phyloP scores from a whole-genome alignment of 2,329 filamentous ascomycete species.

The Colletotrichum sp. region DNA sequence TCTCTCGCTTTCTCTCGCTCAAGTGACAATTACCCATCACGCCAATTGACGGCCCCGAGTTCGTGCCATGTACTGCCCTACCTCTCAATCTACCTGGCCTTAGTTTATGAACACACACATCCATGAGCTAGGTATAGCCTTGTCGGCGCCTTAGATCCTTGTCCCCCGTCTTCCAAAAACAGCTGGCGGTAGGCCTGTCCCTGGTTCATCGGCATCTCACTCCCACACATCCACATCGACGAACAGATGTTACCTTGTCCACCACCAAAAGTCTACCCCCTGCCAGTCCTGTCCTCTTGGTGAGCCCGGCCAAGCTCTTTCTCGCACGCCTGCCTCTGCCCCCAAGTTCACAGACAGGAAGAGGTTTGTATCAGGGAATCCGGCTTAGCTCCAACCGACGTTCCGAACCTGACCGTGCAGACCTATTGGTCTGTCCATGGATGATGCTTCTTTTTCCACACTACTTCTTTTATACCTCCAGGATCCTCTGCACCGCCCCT shows the following conservation, averaged over 20 bases:
- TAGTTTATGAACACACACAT: conserved; percentile 15
- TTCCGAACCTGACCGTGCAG: conserved; percentile 53
- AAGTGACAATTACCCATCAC: conserved; percentile 8
- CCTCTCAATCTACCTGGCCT: not conserved
- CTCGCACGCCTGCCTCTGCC: conserved; percentile 26
- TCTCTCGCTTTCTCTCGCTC: not conserved
- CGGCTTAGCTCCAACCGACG: conserved; percentile 57
- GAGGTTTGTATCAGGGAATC: conserved; percentile 52
- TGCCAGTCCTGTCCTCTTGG: conserved; percentile 22
- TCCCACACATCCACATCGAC: conserved; percentile 42
- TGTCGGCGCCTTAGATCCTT: conserved; percentile 32
- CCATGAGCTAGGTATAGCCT: conserved; percentile 26
- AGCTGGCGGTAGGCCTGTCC: conserved; percentile 29
- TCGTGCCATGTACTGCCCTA: conserved; percentile 16
- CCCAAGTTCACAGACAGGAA: conserved; percentile 35
- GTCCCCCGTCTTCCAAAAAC: conserved; percentile 34
- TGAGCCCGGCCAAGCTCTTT: conserved; percentile 22
- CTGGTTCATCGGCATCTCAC: conserved; percentile 35
- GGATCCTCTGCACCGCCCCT: conserved; percentile 54
- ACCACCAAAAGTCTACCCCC: conserved; percentile 13
- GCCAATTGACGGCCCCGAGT: conserved; percentile 1
- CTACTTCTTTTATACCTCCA: conserved; percentile 59
- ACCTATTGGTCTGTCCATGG: conserved; percentile 39
- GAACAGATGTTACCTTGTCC: conserved; percentile 44
- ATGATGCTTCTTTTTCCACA: conserved; percentile 45